A percentile compares a stretch with the other conserved stretches of the same genome.
phyloP scores from a whole-genome alignment of 2,329 filamentous ascomycete species.

The Lecanicillium sp. region DNA sequence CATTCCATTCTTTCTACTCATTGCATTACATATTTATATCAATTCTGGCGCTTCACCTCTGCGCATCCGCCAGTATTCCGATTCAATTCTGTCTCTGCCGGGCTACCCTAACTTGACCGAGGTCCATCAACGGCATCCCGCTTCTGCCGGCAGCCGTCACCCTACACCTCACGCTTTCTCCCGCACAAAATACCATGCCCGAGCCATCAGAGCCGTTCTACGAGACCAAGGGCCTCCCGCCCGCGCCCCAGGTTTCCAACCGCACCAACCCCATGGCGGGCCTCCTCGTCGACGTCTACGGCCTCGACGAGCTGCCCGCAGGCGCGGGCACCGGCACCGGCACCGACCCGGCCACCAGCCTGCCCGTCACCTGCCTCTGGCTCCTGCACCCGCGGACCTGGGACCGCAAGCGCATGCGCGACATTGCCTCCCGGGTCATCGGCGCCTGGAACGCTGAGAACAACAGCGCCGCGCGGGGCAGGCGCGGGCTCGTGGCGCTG shows the following conservation, averaged over 20 bases:
- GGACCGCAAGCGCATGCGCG: slow-evolving; percentile 66
- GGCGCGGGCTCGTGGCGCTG: slow-evolving; percentile 66
- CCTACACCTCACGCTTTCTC: neutral
- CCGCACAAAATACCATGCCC: neutral
- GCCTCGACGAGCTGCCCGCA: slow-evolving; percentile 64
- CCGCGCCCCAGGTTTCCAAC: slow-evolving; percentile 50
- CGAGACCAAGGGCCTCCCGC: slow-evolving; percentile 30
- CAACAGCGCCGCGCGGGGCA: slow-evolving; percentile 23
- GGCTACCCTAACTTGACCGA: no score
- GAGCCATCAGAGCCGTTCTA: slow-evolving; percentile 18
- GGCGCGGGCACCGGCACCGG: slow-evolving; percentile 27
- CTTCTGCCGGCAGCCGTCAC: no score
- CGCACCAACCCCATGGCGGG: slow-evolving; percentile 68
- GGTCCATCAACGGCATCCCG: no score
- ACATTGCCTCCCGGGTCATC: slow-evolving; percentile 64
- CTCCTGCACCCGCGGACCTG: slow-evolving; percentile 76
- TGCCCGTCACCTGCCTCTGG: slow-evolving; percentile 75
- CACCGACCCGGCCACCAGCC: no score
- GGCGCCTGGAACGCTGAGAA: slow-evolving; percentile 55
- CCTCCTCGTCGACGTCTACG: slow-evolving; percentile 73
- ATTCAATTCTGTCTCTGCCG: no score
- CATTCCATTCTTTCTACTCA: no score
- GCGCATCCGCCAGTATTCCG: no score
- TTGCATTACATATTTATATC: no score
- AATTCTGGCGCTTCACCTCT: no score